These are phyloP conservation scores for Paecilomyces niveus DNA, from an alignment of 2,329 filamentous ascomycete genomes.

Conservation along the genomic window DNA sequence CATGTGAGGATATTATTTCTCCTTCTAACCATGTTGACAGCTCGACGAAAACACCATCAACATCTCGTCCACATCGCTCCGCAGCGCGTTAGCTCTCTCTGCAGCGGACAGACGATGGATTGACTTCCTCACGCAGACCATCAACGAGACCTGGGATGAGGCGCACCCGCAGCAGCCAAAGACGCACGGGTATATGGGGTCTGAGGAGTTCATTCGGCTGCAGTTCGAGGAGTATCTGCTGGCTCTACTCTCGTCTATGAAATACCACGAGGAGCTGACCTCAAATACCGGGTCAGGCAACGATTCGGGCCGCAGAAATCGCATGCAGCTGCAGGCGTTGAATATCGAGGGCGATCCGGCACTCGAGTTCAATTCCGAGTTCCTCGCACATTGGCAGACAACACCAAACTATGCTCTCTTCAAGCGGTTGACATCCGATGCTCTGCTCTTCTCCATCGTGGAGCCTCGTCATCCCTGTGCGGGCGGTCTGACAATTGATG, in stretches of 20 bases:
- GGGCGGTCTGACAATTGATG: slow-evolving; percentile 85
- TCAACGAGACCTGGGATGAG: slow-evolving; percentile 96
- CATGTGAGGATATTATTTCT: too few species aligned
- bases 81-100: slow-evolving; percentile 68
- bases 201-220: slow-evolving; percentile 92
- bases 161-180: slow-evolving; percentile 82
- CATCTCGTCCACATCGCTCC: slow-evolving; percentile 73
- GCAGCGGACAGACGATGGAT: slow-evolving; percentile 92
- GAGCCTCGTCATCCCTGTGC: slow-evolving; percentile 91
- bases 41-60: slow-evolving; percentile 83
- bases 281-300: slow-evolving; percentile 35
- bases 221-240: slow-evolving; percentile 97
- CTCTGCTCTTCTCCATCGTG: slow-evolving; percentile 87
- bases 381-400: slow-evolving; percentile 76
- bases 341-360: slow-evolving; percentile 77
- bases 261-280: slow-evolving; percentile 69
- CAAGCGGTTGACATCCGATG: slow-evolving; percentile 65
- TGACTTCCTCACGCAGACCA: slow-evolving; percentile 85
- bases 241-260: slow-evolving; percentile 77
- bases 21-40: slow-evolving; percentile 16
- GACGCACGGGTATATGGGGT: slow-evolving; percentile 88
- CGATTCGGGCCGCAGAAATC: slow-evolving; percentile 33
- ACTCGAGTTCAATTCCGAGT: slow-evolving; percentile 74
- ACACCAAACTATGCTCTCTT: slow-evolving; percentile 93
- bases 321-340: slow-evolving; percentile 46